Percentiles rank a stretch among this genome's conserved stretches.
These are phyloP conservation scores for Phylloporus sp. DNA, from an alignment of 768 basidiomycete genomes.

Conservation along the genomic window DNA sequence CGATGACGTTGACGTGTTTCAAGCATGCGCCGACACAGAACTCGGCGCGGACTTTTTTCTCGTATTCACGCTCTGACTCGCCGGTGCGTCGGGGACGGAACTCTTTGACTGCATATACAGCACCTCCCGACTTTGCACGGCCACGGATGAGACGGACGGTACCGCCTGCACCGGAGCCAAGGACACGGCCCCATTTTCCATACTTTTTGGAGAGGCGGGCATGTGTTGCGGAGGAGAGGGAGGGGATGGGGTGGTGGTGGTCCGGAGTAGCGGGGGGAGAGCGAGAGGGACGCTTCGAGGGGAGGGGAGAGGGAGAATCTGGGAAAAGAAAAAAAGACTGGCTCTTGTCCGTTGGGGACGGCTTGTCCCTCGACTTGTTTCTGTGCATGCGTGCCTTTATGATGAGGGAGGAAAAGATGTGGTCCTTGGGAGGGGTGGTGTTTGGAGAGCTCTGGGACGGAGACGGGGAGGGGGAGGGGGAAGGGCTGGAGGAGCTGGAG, in stretches of 20 bases:
- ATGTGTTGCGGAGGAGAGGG: constrained; percentile 77
- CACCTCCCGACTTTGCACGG: constrained; percentile 71
- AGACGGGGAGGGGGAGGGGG: constrained; percentile 26
- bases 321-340: not conserved
- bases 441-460: constrained; percentile 25
- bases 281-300: constrained; percentile 27
- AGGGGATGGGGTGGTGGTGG: constrained; percentile 40
- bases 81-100: constrained; percentile 86
- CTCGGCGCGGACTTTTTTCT: constrained; percentile 99
- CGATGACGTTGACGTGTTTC: constrained; percentile 94
- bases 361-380: constrained; percentile 22
- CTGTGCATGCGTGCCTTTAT: constrained; percentile 32
- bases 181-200: constrained; percentile 95
- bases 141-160: constrained; percentile 95
- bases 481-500: constrained; percentile 16
- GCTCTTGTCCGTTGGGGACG: constrained; percentile 9
- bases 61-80: constrained; percentile 94
- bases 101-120: constrained; percentile 94
- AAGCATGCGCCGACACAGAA: constrained; percentile 95
- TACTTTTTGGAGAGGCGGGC: constrained; percentile 98
- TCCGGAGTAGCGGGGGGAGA: constrained; percentile 25
- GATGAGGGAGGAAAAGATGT: constrained; percentile 31
- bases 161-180: constrained; percentile 96
- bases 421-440: constrained; percentile 23
- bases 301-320: constrained; percentile 35